Base-by-base conservation (phyloP, 2,329 filamentous ascomycete genomes). In the Cladosporium sp. region DNA sequence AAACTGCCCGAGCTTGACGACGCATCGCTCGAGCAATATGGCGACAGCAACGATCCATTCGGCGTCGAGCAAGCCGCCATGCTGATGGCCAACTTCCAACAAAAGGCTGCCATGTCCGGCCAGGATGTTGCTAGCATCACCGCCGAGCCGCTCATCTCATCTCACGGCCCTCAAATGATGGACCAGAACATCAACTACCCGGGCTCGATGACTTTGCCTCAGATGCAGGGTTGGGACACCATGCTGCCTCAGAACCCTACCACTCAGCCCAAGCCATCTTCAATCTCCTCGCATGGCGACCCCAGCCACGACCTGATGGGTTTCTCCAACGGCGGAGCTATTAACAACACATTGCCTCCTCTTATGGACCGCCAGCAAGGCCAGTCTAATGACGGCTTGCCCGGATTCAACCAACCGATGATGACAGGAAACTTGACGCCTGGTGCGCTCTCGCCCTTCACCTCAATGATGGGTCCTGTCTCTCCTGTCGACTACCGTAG, bases 51-150 rank as follows among this genome's bases (percentile, higher is more conserved):
- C 78, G 94, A 97, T 78, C 90, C 94, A 80, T 93, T 97, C 76
- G 95, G 97, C 78, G 91, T 97, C 75, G 94, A 99, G 84, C 93
- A 94, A 73, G 95, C 95, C 72, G 95, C 95, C 72, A 97, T 98
- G 92, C 88, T 99, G 78, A 96, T 99, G 83, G 95, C 94, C 77
- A 93, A 98, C 81, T 90, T 98, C 77, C 94, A 97, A 81, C 93
- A 97, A 83, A 97, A 97, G 84, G 76, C 76, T 21, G 93, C 89
- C 74, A 94, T 93, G 80, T 89, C 87, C 66, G 84, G 88, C 88
- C 73, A 92, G 88, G 82, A 84, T 77, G 66, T 68, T 37, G 66
- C 65, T 35, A 80, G 81, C 70, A 81, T 79, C 78, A 83, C 79
- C 73, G 78, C 82, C 68, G 85, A 87, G 75, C 88, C 91, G 78